Evolutionary conservation across 805 yeast genomes (phyloP), one percentile per base, ranked within the genome.

Genomic region (Jamesozyma spencerorum): DNA sequence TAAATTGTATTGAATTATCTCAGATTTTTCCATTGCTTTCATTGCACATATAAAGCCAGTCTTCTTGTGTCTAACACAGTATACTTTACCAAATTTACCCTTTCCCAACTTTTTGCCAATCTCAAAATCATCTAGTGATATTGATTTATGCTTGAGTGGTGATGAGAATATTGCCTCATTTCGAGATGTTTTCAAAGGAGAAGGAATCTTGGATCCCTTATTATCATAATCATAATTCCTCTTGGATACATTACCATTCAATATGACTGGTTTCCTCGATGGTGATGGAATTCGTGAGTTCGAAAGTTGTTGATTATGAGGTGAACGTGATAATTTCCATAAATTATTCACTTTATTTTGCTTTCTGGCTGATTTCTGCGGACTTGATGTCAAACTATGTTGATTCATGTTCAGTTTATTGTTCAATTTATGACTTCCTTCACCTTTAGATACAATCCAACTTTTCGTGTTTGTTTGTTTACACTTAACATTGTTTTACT

Each of bases 41-140:
- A 90, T 64, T 1, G 98, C 98, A 58, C 94, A 85, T 1, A 90
- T 70, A 55, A 75, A 84, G 1, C 94, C 94, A 0, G 85, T 72
- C 28, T 64, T 54, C 48, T 74, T 79, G 57, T 87, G 96, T 41
- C 72, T 71, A 7, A 82, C 97, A 56, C 95, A 84, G 61, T 86
- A 88, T 1, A 92, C 97, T 52, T 77, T 79, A 7, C 98, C 98
- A 53, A 88, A 79, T 59, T 87, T 86, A 5, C 98, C 98, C 56
- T 85, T 86, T 0, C 97, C 98, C 37, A 90, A 69, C 42, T 81
- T 79, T 40, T 79, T 74, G 14, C 97, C 97, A 33, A 90, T 72
- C 50, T 87, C 95, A 62, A 90, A 90, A 55, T 85, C 92, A 22
- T 51, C 48, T 38, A 55, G 46, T 17, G 51, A 43, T 36, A 54